Conservation (phyloP, 768 basidiomycete species). For the Candolleomyces eurysporus region DNA sequence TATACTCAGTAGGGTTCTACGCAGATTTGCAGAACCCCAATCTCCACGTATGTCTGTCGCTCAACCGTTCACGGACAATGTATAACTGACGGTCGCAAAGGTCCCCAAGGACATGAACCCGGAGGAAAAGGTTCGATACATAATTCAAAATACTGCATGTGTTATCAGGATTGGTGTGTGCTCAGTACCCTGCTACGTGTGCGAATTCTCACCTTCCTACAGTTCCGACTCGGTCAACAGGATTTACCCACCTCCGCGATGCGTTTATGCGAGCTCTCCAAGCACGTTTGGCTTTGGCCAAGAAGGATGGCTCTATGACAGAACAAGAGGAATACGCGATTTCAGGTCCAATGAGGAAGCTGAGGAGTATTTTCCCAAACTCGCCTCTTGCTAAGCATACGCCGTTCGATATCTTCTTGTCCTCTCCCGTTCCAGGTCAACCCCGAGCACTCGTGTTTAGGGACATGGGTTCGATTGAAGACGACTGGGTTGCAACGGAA, state of each 20-base stretch:
- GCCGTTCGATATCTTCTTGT: constrained; percentile 67
- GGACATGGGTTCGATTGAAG: constrained; percentile 71
- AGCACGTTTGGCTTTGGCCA: constrained; percentile 51
- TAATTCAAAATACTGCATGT: constrained; percentile 67
- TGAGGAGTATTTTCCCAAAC: constrained; percentile 77
- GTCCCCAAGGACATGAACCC: constrained; percentile 53
- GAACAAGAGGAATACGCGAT: constrained; percentile 56
- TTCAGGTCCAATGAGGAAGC: constrained; percentile 63
- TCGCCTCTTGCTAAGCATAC: constrained; percentile 63
- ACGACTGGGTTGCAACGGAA: constrained; percentile 72
- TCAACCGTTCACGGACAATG: neutral
- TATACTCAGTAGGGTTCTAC: constrained; percentile 90
- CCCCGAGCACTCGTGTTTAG: constrained; percentile 61
- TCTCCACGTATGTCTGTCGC: constrained; percentile 44
- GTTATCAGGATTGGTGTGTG: constrained; percentile 69
- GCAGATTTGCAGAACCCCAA: constrained; percentile 71
- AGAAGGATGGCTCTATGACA: constrained; percentile 51
- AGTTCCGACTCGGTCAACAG: constrained; percentile 83
- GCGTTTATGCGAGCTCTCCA: constrained; percentile 78
- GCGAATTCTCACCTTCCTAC: neutral
- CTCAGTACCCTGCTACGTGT: neutral
- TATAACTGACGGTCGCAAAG: constrained; percentile 29
- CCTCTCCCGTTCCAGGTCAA: constrained; percentile 50
- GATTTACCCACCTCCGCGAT: constrained; percentile 77
- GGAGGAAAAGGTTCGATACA: constrained; percentile 69